Conservation (phyloP, 306 rosid genomes). For the Malus orientalis region DNA sequence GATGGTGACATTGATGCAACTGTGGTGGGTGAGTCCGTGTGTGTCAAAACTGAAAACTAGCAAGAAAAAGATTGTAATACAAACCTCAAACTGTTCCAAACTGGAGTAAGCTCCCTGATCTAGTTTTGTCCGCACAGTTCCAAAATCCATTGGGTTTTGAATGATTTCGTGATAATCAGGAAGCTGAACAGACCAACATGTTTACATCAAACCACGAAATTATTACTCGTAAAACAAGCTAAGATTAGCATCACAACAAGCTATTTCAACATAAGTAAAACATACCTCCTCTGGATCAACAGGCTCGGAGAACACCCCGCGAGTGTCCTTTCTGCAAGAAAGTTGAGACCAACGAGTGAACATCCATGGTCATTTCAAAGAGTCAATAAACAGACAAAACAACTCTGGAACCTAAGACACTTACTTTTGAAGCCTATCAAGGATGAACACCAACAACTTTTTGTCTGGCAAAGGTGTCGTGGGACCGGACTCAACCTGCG, state of each 20-base stretch:
- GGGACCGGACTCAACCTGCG: slow-evolving; percentile 92
- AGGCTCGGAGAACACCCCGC: slow-evolving; percentile 87
- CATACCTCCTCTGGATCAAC: slow-evolving; percentile 90
- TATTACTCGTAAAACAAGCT: not conserved
- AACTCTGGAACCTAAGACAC: slow-evolving; percentile 26
- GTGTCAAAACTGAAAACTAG: not conserved
- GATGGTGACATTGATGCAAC: not conserved
- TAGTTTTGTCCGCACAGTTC: slow-evolving; percentile 67
- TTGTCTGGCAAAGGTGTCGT: slow-evolving; percentile 98
- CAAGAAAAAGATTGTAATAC: slow-evolving; percentile 13
- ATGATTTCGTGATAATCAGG: slow-evolving; percentile 85
- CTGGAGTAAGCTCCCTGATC: slow-evolving; percentile 54
- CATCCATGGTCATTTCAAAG: slow-evolving; percentile 6
- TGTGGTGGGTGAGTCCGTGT: not conserved
- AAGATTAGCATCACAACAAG: slow-evolving; percentile 1
- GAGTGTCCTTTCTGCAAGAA: slow-evolving; percentile 82
- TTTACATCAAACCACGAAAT: slow-evolving; percentile 14
- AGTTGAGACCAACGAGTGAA: slow-evolving; percentile 24
- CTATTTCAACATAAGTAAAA: not conserved
- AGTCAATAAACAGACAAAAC: slow-evolving; percentile 12
- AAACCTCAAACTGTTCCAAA: slow-evolving; percentile 83
- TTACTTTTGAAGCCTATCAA: slow-evolving; percentile 96
- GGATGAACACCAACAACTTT: slow-evolving; percentile 97
- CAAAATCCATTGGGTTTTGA: slow-evolving; percentile 82
- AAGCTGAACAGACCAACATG: slow-evolving; percentile 42